Base-by-base conservation (phyloP, 2,329 filamentous ascomycete species). In the Pseudogymnoascus sp. region DNA sequence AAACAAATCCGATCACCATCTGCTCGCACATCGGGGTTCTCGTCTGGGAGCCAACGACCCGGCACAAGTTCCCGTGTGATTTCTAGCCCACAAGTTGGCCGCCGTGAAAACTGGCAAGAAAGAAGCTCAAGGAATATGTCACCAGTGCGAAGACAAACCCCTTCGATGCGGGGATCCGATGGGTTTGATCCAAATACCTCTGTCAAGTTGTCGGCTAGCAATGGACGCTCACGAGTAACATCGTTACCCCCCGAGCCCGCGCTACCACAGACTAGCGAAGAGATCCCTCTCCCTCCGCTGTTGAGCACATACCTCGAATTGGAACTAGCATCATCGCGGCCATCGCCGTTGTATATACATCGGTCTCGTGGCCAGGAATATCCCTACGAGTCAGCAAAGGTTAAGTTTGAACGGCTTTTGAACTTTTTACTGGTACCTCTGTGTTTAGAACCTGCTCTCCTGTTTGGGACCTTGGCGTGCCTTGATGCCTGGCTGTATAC, bases 401-500 rank as follows among this genome's bases (percentile, higher is more conserved):
- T 96, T 70, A 97, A 97, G 73, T 89, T 97, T 65, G 91, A 97
- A 73, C 86, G 95, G 40, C 80, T 99, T 11, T 83, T 91, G 67
- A 97, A 97, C 73, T 95, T 97, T 65, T 76, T 99, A 5, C 79
- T 92, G 25, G 78, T 99, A 3, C 92, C 93, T 0, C 83, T 85
- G 0, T 90, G 89, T 65, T 80, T 99, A 4, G 94, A 99, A 76
- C 84, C 88, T 53, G 88, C 92, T 0, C 82, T 99, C 5, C 85
- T 87, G 65, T 97, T 99, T 75, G 94, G 94, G 5, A 87, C 90
- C 0, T 76, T 97, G 35, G 92, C 93, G 5, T 99, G 94, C 75
- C 80, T 99, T 5, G 94, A 99, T 73, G 90, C 93, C 1, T 99
- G 93, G 92, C 83, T 99, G 1, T 94, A 97, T 76, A 95, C 91